phyloP scores from a whole-genome alignment of 345 rosid genomes.

The Euphorbia lathyris region DNA sequence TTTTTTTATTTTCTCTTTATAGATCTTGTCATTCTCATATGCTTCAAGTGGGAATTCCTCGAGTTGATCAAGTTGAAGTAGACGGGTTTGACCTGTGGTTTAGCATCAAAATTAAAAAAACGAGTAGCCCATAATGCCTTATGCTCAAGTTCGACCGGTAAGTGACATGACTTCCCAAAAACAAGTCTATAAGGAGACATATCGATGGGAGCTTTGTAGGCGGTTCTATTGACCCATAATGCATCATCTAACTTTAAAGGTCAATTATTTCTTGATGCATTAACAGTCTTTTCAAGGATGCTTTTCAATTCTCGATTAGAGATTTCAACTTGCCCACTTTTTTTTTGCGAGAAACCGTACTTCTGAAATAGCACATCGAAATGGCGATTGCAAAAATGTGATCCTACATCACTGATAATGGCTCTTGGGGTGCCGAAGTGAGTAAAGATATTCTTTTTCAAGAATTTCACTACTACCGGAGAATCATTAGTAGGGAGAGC shows the following conservation, averaged over 20 bases:
- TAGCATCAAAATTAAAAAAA: no score
- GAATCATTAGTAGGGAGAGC: neutral
- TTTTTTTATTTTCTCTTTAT: no score
- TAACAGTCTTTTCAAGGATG: neutral
- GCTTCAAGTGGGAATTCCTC: neutral
- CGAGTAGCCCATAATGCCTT: no score
- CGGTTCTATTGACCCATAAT: neutral
- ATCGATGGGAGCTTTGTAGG: neutral
- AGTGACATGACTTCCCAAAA: neutral
- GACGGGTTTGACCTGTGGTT: neutral
- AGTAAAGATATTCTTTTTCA: neutral
- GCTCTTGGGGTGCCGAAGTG: neutral
- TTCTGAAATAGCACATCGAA: neutral
- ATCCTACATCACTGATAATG: neutral
- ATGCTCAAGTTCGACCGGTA: neutral
- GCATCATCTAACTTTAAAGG: neutral
- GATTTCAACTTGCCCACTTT: no score
- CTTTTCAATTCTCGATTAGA: neutral
- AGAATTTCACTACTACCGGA: neutral
- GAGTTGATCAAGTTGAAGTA: no score
- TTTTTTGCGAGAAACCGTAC: neutral
- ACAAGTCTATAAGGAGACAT: neutral
- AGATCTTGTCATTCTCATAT: neutral
- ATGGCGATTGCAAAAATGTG: neutral
- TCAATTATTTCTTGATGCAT: neutral